Conservation (phyloP, 768 basidiomycete genomes). For the Multifurca ochricompacta region DNA sequence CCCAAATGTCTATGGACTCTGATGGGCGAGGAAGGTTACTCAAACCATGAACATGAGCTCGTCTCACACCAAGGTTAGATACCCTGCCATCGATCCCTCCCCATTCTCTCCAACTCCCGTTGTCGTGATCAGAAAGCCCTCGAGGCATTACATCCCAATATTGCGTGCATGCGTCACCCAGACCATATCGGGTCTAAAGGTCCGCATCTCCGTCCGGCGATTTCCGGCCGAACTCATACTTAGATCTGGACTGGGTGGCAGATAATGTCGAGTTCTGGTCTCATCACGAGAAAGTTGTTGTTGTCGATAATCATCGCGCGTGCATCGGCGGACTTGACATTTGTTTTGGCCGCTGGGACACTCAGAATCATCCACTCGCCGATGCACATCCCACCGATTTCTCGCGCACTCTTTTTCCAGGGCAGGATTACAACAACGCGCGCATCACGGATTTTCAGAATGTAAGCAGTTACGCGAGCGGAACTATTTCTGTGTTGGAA, state of each 20-base stretch:
- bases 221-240: background rate
- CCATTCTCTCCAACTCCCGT: background rate
- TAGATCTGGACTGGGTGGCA: conserved; percentile 27
- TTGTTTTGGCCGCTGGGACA: conserved; percentile 98
- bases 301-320: conserved; percentile 80
- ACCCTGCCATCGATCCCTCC: background rate
- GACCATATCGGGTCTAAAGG: conserved; percentile 83
- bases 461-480: conserved; percentile 70
- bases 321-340: conserved; percentile 92
- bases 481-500: conserved; percentile 58
- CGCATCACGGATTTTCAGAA: conserved; percentile 75
- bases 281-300: conserved; percentile 89
- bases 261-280: conserved; percentile 84
- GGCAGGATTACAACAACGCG: conserved; percentile 91
- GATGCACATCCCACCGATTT: conserved; percentile 91
- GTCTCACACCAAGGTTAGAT: conserved; percentile 65
- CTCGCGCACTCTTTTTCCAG: conserved; percentile 76
- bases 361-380: conserved; percentile 79
- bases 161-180: conserved; percentile 83
- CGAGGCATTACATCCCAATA: conserved; percentile 80
- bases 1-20: background rate
- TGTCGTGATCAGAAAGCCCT: conserved; percentile 46
- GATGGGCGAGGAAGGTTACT: conserved; percentile 50
- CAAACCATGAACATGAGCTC: conserved; percentile 89
- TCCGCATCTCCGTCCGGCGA: conserved; percentile 10